These are phyloP conservation scores for Podaxis sp. DNA, from an alignment of 768 basidiomycete species.

Conservation along the genomic window DNA sequence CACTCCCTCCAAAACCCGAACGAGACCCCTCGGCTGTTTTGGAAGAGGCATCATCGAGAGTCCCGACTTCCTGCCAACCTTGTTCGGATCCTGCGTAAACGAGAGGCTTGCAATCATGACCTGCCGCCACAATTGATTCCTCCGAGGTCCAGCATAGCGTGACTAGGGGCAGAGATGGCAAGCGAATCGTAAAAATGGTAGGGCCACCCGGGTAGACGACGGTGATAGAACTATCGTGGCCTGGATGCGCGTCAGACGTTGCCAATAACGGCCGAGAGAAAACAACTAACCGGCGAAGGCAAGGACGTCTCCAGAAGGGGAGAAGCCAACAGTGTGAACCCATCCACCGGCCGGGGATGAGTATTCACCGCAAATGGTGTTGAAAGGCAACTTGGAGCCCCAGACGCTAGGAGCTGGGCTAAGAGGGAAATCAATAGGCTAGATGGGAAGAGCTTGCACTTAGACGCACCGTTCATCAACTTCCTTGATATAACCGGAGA, in stretches of 20 bases:
- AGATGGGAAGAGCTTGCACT: not conserved
- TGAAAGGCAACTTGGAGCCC: slow-evolving; percentile 99
- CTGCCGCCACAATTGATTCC: slow-evolving; percentile 80
- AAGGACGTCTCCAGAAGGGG: slow-evolving; percentile 90
- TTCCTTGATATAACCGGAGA: slow-evolving; percentile 98
- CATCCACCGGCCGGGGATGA: slow-evolving; percentile 87
- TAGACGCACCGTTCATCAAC: slow-evolving; percentile 78
- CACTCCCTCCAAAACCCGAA: slow-evolving; percentile 41
- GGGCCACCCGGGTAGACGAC: slow-evolving; percentile 88
- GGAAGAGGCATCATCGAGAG: slow-evolving; percentile 75
- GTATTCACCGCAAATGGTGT: slow-evolving; percentile 95
- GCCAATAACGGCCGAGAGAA: not conserved
- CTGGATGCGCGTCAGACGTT: slow-evolving; percentile 23
- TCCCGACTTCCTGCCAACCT: slow-evolving; percentile 80
- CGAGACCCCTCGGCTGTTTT: slow-evolving; percentile 38
- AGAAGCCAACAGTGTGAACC: slow-evolving; percentile 96
- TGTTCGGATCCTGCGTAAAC: slow-evolving; percentile 71
- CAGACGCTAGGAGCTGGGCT: slow-evolving; percentile 89
- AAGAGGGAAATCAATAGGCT: slow-evolving; percentile 7
- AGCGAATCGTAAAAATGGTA: slow-evolving; percentile 66
- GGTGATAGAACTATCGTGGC: slow-evolving; percentile 92
- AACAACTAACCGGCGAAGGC: slow-evolving; percentile 84
- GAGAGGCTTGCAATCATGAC: slow-evolving; percentile 96
- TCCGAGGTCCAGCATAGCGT: slow-evolving; percentile 86
- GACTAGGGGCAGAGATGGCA: slow-evolving; percentile 75